Evolutionary conservation across 1,284 basidiomycete species (phyloP).

Genomic region (Boletus mariae): DNA sequence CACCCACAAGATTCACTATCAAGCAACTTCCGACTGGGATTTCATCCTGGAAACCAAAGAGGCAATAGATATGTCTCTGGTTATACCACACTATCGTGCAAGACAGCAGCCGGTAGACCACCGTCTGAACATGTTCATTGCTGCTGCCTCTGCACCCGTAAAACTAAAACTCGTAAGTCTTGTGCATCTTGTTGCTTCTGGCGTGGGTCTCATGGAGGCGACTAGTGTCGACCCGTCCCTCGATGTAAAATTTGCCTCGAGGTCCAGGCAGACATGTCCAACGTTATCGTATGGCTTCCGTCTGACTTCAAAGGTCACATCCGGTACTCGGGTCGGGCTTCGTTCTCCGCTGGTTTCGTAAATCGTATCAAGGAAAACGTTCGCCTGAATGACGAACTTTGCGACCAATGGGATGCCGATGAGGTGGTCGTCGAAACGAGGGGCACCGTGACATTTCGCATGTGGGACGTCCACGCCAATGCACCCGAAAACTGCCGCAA

Average conservation of each 20-base stretch:
- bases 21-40: constrained; percentile 55
- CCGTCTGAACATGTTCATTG: constrained; percentile 64
- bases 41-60: constrained; percentile 52
- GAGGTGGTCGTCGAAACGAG: constrained; percentile 56
- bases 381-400: constrained; percentile 48
- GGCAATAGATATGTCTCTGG: constrained; percentile 60
- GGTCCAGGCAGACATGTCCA: constrained; percentile 54
- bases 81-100: constrained; percentile 72
- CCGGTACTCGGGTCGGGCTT: constrained; percentile 48
- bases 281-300: constrained; percentile 69
- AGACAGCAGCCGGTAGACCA: constrained; percentile 64
- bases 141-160: constrained; percentile 47
- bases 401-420: constrained; percentile 45
- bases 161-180: constrained; percentile 69
- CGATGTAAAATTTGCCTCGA: constrained; percentile 65
- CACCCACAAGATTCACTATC: constrained; percentile 56
- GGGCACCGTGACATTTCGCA: constrained; percentile 62
- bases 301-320: constrained; percentile 73
- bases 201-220: constrained; percentile 2
- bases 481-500: constrained; percentile 57
- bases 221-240: constrained; percentile 59
- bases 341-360: constrained; percentile 67
- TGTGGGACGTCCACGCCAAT: constrained; percentile 71
- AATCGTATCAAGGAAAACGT: constrained; percentile 65
- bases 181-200: neutral